Base-by-base conservation (phyloP, 2,329 filamentous ascomycete species). In the Fusarium fujikuroi region DNA sequence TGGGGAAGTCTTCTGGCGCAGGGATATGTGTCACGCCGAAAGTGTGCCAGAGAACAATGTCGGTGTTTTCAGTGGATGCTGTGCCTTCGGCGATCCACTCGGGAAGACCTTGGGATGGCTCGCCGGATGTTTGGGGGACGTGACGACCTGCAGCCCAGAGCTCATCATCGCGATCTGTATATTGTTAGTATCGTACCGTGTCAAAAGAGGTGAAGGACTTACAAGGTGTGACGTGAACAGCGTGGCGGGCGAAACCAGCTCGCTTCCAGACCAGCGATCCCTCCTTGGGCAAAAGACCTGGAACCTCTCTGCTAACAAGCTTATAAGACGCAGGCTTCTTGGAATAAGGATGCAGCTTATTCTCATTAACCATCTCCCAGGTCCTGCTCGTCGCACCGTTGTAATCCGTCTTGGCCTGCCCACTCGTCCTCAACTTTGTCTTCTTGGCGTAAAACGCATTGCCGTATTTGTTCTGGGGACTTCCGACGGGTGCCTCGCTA, bases 1-100 rank as follows among this genome's bases (percentile, higher is more conserved):
- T 87, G 36, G 95, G 95, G 85, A 94, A 97, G 82, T 97, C 95
- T 80, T 98, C 95, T 0, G 95, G 94, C 0, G 93, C 86, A 0
- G 95, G 95, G 85, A 97, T 95, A 80, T 97, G 95, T 2, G 92
- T 95, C 40, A 97, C 87, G 40, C 95, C 95, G 78, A 97, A 98
- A 0, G 94, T 97, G 83, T 97, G 95, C 95, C 95, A 98, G 21
- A 97, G 88, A 3, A 98, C 95, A 36, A 97, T 84, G 80, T 98
- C 93, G 2, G 91, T 93, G 85, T 97, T 92, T 62, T 92, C 93
- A 74, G 97, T 91, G 32, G 85, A 88, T 64, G 88, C 90, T 50
- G 84, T 84, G 18, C 92, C 91, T 69, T 94, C 89, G 30, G 90
- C 90, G 75, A 96, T 92, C 94, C 93, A 95, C 74, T 91, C 87